Evolutionary conservation across 768 basidiomycete species (phyloP), one percentile per base, ranked within the genome.

Genomic region (Gloeophyllum trabeum): DNA sequence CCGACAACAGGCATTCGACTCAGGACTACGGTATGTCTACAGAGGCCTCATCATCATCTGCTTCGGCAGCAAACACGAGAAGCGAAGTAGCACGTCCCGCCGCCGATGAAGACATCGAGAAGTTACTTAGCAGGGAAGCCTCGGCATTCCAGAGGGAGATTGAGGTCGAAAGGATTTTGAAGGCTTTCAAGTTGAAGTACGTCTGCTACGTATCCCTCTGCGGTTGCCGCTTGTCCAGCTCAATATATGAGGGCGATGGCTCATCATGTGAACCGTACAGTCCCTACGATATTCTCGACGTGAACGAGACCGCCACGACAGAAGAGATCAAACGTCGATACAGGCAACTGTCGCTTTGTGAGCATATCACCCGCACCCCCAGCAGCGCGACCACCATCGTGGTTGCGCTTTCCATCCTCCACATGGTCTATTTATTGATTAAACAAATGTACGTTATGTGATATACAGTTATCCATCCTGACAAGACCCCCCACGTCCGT

Each of bases 131-230:
- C 40, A 68, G 83, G 42, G 87, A 91, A 54, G 85, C 87, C 1
- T 81, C 81, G 12, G 87, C 85, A 3, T 83, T 91, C 56, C 84
- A 89, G 52, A 74, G 89, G 22, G 89, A 91, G 60, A 64, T 88
- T 20, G 88, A 91, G 57, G 86, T 91, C 10, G 89, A 94, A 44
- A 79, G 96, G 20, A 90, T 99, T 48, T 66, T 98, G 39, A 84
- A 80, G 52, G 82, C 93, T 0, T 98, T 99, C 75, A 98, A 91
- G 61, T 73, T 98, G 52, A 99, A 98, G 92, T 94, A 45, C 50
- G 79, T 63, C 21, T 23, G 18, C 22, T 24, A 10, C 16, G 36
- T 35, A 28, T 13, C 6, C 42, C 6, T 13, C 23, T 1, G 6
- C 34, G 18, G 2, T 14, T 6, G 39, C 6, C n/a, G n/a, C 13